Evolutionary conservation across 2,329 filamentous ascomycete genomes (phyloP).

Genomic region (Colletotrichum cereale): DNA sequence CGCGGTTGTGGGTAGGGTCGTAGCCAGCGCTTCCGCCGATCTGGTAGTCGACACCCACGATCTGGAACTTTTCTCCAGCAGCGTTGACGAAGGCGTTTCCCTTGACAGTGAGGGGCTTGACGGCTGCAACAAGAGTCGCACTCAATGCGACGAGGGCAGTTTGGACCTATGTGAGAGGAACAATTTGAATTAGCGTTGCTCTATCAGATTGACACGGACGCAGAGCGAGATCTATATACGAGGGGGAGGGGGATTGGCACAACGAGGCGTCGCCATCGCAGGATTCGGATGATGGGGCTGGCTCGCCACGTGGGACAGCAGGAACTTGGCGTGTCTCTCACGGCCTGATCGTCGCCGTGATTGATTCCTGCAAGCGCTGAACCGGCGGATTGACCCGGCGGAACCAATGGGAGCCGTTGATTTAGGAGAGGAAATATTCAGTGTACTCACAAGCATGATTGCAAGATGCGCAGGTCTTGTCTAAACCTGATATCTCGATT

Average conservation of each 20-base stretch:
- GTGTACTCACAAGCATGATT: constrained; percentile 35
- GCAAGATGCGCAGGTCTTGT: neutral
- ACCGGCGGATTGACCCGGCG: neutral
- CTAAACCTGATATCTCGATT: neutral
- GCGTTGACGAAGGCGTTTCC: constrained; percentile 72
- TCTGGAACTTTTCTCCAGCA: constrained; percentile 72
- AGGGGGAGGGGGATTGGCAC: constrained; percentile 12
- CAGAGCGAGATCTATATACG: neutral
- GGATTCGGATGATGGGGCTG: constrained; percentile 1
- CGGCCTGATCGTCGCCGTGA: constrained; percentile 20
- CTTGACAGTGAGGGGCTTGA: constrained; percentile 67
- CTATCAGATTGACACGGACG: neutral
- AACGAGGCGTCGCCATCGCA: constrained; percentile 17
- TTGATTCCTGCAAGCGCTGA: constrained; percentile 1
- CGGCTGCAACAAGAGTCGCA: constrained; percentile 66
- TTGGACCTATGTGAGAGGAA: constrained; percentile 48
- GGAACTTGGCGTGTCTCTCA: constrained; percentile 18
- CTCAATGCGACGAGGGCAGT: constrained; percentile 65
- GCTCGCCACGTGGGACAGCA: constrained; percentile 4
- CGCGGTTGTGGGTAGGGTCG: constrained; percentile 64
- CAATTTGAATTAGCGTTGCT: constrained; percentile 10
- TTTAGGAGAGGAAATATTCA: constrained; percentile 5
- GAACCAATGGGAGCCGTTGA: constrained; percentile 25
- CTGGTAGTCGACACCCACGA: constrained; percentile 78
- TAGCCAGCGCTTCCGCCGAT: constrained; percentile 75